These are phyloP conservation scores for Cryomyces antarcticus DNA, from an alignment of 495 filamentous ascomycete species.

Conservation along the genomic window DNA sequence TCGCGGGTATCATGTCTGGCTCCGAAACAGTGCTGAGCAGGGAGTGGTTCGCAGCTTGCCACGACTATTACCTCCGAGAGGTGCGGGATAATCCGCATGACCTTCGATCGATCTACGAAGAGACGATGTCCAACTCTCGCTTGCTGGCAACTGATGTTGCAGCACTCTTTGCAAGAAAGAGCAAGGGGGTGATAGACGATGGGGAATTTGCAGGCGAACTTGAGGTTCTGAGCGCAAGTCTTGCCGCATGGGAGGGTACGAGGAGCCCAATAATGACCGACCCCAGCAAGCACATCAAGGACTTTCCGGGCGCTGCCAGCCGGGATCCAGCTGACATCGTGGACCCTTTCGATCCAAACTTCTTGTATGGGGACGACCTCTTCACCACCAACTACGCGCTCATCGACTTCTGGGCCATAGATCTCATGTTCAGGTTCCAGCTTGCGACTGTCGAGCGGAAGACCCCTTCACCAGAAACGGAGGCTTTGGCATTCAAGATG, in stretches of 20 bases:
- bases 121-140: slow-evolving; percentile 41
- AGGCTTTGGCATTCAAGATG: slow-evolving; percentile 44
- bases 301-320: slow-evolving; percentile 26
- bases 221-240: slow-evolving; percentile 27
- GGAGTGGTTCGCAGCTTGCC: slow-evolving; percentile 57
- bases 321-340: slow-evolving; percentile 52
- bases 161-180: slow-evolving; percentile 50
- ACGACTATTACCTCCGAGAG: slow-evolving; percentile 40
- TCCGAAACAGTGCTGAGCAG: slow-evolving; percentile 50
- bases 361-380: slow-evolving; percentile 43
- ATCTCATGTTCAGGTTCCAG: slow-evolving; percentile 65
- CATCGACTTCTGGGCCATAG: slow-evolving; percentile 58
- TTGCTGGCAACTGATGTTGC: slow-evolving; percentile 66
- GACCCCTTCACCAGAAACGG: slow-evolving; percentile 25
- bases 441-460: slow-evolving; percentile 30
- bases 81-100: slow-evolving; percentile 38
- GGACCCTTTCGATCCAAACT: slow-evolving; percentile 25
- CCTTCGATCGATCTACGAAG: slow-evolving; percentile 42
- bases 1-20: slow-evolving; percentile 63
- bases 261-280: slow-evolving; percentile 36
- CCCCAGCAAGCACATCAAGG: slow-evolving; percentile 33
- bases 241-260: slow-evolving; percentile 34
- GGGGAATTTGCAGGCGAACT: slow-evolving; percentile 47
- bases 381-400: slow-evolving; percentile 55
- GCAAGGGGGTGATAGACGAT: slow-evolving; percentile 36